Base-by-base conservation (phyloP, 441 rosid genomes). In the Macaranga tanarius region DNA sequence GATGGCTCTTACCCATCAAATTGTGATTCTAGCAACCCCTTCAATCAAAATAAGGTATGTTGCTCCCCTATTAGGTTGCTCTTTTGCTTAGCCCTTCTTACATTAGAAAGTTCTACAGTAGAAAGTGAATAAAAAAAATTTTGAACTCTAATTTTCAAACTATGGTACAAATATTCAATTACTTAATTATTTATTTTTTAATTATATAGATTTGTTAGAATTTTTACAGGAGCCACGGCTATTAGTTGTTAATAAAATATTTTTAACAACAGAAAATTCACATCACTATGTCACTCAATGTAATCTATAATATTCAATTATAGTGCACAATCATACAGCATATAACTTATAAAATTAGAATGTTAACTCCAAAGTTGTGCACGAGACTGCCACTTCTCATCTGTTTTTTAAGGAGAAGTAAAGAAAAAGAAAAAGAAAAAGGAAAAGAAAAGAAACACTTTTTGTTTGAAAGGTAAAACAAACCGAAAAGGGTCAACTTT, bases 1-100 rank as follows among this genome's bases (percentile, higher is more conserved):
- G 88, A 91, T 31, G 99, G 99, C 1, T 71, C 85, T 5, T 94
- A 89, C 79, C 97, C 99, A 19, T 88, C 92, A 16, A 86, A 89
- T 70, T 94, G 99, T 50, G 93, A 94, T 70, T 73, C 84, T 6
- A 26, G 60, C 56, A 83, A 75, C 68, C 86, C 92, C 20, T 92
- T 89, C 58, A 74, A 84, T 25, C 69, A 66, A 59, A 81, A 89
- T 1, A 15, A 87, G 95, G 99, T 91, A 78, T 10, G n/a, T 28
- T 57, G 6, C 11, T 8, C n/a, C 4, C 19, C 1, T 20, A 60
- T 65, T 51, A 44, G 31, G 3, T 26, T 2, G 19, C 0, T 22
- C 13, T 56, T 56, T 56, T 15, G 31, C 11, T 56, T 56, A 22
- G 26, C 13, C 48, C 48, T 45, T n/a, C n/a, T n/a, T n/a, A n/a